Percentiles rank a stretch among this genome's conserved stretches.
phyloP scores from a whole-genome alignment of 75 land plant species.

The Ceratopteris richardii region DNA sequence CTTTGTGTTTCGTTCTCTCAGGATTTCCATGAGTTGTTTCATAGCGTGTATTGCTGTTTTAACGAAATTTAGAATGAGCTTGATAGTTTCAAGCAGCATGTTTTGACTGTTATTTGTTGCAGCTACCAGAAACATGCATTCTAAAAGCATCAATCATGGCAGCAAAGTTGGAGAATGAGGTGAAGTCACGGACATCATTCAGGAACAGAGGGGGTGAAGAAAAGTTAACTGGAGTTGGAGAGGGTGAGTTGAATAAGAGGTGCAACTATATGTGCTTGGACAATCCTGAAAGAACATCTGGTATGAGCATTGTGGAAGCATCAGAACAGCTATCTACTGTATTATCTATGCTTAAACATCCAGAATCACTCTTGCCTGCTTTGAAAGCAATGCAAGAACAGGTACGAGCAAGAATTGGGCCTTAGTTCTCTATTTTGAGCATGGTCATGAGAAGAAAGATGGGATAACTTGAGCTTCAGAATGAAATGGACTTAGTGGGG shows the following conservation, averaged over 20 bases:
- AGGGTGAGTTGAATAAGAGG: not conserved
- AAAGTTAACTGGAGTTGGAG: not conserved
- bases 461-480: too few relatives aligned
- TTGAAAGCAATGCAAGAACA: not conserved
- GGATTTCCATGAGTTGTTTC: too few relatives aligned
- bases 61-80: too few relatives aligned
- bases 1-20: too few relatives aligned
- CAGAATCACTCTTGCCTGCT: not conserved
- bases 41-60: too few relatives aligned
- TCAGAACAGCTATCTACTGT: not conserved
- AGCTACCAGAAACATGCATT: slow-evolving; percentile 77
- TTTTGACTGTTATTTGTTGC: slow-evolving; percentile 16
- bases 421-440: too few relatives aligned
- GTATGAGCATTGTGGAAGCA: not conserved
- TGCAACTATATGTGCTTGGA: not conserved
- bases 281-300: not conserved
- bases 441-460: too few relatives aligned
- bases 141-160: slow-evolving; percentile 65
- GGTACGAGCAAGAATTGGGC: not conserved
- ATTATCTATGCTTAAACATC: not conserved
- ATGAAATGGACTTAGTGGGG: too few relatives aligned
- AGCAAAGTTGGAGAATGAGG: slow-evolving; percentile 53
- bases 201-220: not conserved
- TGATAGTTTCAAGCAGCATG: too few relatives aligned
- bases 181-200: slow-evolving; percentile 9